Base-by-base conservation (phyloP, 495 filamentous ascomycete genomes). In the Pseudoneurospora amorphoporcata region DNA sequence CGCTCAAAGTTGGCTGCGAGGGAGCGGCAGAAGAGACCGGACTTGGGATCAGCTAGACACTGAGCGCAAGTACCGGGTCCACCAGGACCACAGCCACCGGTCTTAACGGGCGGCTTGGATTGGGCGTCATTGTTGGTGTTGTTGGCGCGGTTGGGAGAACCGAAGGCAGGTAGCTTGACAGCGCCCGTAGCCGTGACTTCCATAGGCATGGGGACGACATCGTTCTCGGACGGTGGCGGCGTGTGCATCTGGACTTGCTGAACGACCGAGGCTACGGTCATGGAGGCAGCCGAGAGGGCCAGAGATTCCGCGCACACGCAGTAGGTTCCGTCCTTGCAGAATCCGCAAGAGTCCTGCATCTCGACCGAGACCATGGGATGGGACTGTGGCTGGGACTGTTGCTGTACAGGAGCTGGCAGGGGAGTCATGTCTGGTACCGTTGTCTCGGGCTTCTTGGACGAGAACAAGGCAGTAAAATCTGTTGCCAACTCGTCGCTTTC, bases 1-100 rank as follows among this genome's bases (percentile, higher is more conserved):
- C 82, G 79, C 74, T 84, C 77, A 78, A 87, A 81, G 81, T 84
- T 88, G 74, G 91, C 91, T 72, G 92, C 92, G 23, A 96, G 87
- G 41, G 90, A 92, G 75, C 92, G 92, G 82, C 93, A 97, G 84
- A 97, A 97, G 73, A 94, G 87, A 16, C 90, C 92, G 35, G 93
- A 92, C 74, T 88, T 88, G 2, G 93, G 91, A 79, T 95, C 91
- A 8, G 87, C 84, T 40, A 89, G 87, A 77, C 93, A 97, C 79
- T 94, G 91, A 4, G 88, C 86, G 77, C 93, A 97, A 32, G 91
- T 91, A 12, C 93, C 93, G 1, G 93, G 93, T 0, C 92, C 89
- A 72, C 91, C 90, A 70, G 86, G 85, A 73, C 91, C 92, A 71
- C 88, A 86, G 29, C 84, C 77, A 37, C 70, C 73, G 19, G 76